Percentiles rank a stretch among this genome's conserved stretches.
phyloP scores from a whole-genome alignment of 2,329 filamentous ascomycete genomes.

The Arthrobotrys megalospora region DNA sequence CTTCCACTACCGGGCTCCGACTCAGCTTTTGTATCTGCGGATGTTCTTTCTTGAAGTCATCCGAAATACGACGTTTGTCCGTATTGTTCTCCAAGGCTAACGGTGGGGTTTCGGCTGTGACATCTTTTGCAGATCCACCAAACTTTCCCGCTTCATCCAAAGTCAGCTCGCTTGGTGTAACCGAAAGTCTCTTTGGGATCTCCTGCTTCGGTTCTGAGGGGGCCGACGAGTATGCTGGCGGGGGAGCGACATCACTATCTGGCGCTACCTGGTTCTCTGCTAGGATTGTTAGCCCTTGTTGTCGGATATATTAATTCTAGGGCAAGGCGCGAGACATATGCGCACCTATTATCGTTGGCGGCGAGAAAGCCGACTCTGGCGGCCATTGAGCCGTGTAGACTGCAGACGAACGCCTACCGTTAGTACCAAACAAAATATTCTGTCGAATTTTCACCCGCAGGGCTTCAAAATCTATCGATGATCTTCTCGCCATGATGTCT shows the following conservation, averaged over 20 bases:
- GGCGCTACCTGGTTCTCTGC: conserved; percentile 46
- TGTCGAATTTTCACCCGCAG: conserved; percentile 58
- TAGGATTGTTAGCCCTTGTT: conserved; percentile 29
- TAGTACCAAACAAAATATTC: conserved; percentile 58
- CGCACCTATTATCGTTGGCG: conserved; percentile 41
- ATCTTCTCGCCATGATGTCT: conserved; percentile 48
- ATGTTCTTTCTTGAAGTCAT: conserved; percentile 52
- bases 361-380: conserved; percentile 28
- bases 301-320: conserved; percentile 5
- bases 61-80: conserved; percentile 55
- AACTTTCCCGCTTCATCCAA: conserved; percentile 50
- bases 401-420: conserved; percentile 45
- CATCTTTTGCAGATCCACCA: conserved; percentile 48
- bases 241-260: conserved; percentile 44
- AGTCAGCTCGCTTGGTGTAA: conserved; percentile 53
- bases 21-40: conserved; percentile 56
- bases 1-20: conserved; percentile 84
- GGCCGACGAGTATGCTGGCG: conserved; percentile 50
- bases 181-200: conserved; percentile 55
- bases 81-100: conserved; percentile 50
- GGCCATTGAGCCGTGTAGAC: conserved; percentile 59
- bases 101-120: conserved; percentile 49
- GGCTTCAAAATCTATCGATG: conserved; percentile 56
- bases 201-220: conserved; percentile 57
- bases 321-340: not conserved